Evolutionary conservation across 2,329 filamentous ascomycete species (phyloP), one percentile per base, ranked within the genome.

Genomic region (Gremmenia infestans): DNA sequence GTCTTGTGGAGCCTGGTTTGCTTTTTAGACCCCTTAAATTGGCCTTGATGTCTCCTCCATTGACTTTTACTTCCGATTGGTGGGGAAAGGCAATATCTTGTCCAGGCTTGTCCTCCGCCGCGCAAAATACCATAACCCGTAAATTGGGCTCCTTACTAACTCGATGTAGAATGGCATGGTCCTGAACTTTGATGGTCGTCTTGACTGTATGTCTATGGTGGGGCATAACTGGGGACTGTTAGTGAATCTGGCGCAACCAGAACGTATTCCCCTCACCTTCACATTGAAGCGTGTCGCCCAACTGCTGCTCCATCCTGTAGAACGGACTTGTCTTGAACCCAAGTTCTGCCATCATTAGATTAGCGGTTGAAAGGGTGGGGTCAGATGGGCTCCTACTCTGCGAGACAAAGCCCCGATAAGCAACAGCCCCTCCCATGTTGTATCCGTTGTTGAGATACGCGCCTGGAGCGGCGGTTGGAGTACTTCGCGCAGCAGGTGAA

Each of bases 1-100:
- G 94, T 66, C 91, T 86, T 42, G 94, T 99, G 46, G 94, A 95
- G 22, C 94, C 94, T 6, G 93, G 90, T 71, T 94, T 96, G 71
- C 96, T 97, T 74, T 99, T 99, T 59, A 99, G 74, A 4, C 94
- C 94, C 63, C 94, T 88, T 63, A 96, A 80, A 70, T 97, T 99
- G n/a, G 88, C 87, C 72, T 93, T 94, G 63, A 97, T 81, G 55
- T 97, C 91, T 36, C 88, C 88, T 9, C 85, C 81, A 65, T 99
- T 99, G 54, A 96, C 83, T 69, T 91, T 93, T 55, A 99, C 80
- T 70, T 99, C 94, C 35, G 94, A 88, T 73, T 97, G 91, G 65
- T 93, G 85, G 1, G 94, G 94, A 63, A 99, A 99, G 0, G 89
- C 77, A 53, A 99, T 85, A 59, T 97, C 91, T 50, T 89, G 88